phyloP scores from a whole-genome alignment of 2,329 filamentous ascomycete species.

The Cercospora zeina region DNA sequence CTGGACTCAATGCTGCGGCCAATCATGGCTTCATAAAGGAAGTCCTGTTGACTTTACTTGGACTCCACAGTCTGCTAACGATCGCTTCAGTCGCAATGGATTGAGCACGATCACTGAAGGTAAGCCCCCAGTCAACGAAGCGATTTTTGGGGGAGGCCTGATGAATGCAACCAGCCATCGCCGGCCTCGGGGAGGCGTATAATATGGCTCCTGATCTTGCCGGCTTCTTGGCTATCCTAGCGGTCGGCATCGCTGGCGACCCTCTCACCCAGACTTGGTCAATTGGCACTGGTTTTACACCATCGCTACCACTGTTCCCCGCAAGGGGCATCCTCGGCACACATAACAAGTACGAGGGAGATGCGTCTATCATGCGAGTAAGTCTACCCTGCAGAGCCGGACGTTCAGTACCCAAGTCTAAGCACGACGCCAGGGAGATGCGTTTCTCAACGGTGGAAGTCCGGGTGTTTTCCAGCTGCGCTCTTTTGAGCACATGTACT shows the following conservation, averaged over 20 bases:
- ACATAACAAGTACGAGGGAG: neutral
- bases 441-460: neutral
- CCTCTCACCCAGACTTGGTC: slow-evolving; percentile 1
- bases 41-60: no score
- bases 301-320: neutral
- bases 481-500: neutral
- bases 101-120: no score
- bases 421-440: neutral
- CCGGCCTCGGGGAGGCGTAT: neutral
- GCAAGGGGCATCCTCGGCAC: neutral
- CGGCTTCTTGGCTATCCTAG: neutral
- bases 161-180: neutral
- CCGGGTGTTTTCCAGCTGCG: neutral
- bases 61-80: no score
- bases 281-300: neutral
- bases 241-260: slow-evolving; percentile 23
- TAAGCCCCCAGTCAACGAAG: no score
- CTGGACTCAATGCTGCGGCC: slow-evolving; percentile 40
- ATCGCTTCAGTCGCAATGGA: no score
- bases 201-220: slow-evolving; percentile 8
- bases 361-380: neutral
- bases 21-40: slow-evolving; percentile 30
- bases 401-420: neutral
- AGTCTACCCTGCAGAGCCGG: neutral
- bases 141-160: neutral